Percentiles rank a stretch among this genome's conserved stretches.
Conservation (phyloP, 257 asterid genomes). For the Solanum virginianum region DNA sequence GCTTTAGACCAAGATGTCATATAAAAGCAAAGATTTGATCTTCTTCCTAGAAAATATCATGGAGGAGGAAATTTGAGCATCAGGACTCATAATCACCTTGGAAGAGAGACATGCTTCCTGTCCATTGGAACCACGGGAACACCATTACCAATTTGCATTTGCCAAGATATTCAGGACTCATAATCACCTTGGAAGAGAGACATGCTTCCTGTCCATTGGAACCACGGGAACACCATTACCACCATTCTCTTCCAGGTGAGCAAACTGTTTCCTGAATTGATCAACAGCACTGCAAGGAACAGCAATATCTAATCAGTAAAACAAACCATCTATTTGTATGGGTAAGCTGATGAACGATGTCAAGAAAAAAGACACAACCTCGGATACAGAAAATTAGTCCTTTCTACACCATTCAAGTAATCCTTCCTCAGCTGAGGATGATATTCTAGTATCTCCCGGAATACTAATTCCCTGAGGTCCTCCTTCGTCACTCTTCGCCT, state of each 20-base stretch:
- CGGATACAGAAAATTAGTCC: constrained; percentile 64
- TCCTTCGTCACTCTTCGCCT: constrained; percentile 82
- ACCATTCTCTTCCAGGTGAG: constrained; percentile 66
- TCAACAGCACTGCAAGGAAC: constrained; percentile 54
- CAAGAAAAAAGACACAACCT: constrained; percentile 28
- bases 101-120: constrained; percentile 77
- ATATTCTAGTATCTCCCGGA: constrained; percentile 75
- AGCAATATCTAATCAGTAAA: not conserved
- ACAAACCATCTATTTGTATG: not conserved
- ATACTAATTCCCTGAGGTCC: constrained; percentile 60
- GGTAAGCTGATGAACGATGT: not conserved
- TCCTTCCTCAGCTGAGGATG: constrained; percentile 84
- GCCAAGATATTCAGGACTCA: no score
- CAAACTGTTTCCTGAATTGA: constrained; percentile 61
- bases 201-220: constrained; percentile 69
- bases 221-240: constrained; percentile 39
- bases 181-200: constrained; percentile 71
- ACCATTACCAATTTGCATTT: constrained; percentile 42
- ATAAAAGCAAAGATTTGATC: not conserved
- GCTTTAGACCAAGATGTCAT: not conserved
- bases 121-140: constrained; percentile 48
- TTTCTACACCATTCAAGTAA: constrained; percentile 54
- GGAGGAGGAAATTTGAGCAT: not conserved
- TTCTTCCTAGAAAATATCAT: not conserved
- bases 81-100: constrained; percentile 35